Base-by-base conservation (phyloP, 2,329 filamentous ascomycete species). In the Aspergillus brasiliensis region DNA sequence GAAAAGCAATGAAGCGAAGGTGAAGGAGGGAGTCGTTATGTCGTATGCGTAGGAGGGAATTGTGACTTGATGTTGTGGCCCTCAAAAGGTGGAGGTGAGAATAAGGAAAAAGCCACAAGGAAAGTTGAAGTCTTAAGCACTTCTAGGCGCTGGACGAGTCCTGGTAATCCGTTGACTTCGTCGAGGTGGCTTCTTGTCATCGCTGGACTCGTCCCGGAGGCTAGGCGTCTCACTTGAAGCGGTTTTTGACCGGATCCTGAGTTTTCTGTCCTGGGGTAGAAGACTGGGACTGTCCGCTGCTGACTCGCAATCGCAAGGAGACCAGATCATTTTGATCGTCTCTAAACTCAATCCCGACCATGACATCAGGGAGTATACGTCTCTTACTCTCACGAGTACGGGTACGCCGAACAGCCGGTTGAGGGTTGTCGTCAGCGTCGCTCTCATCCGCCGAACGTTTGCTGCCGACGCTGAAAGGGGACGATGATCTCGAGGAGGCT, bases 401-500 rank as follows among this genome's bases (percentile, higher is more conserved):
- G 7, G 48, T 65, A 17, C 71, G 72, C 28, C 73, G 69, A 11
- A 65, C 61, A 11, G 71, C 67, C 3, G 71, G 68, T 7, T 67
- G 72, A 42, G 68, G 66, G 8, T 70, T 69, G n/a, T 78, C 76
- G 5, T 75, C 76, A 27, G 73, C 68, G 15, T 75, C 76, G 38
- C 72, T 76, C 34, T 74, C 73, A 51, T 77, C 74, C 5, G 76
- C 75, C 4, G 75, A 77, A 21, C 76, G 75, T 60, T 79, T 78
- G 64, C 76, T 78, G 8, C 74, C 74, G 0, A 73, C 76, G 58
- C 76, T 78, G 57, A 75, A 75, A 7, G 75, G 76, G 5, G 77
- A 79, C 1, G 77, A 78, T 13, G 76, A 77, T 4, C 77, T 71
- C 2, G 77, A 79, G 3, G 74, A 75, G 5, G 72, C 63, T 31